Base-by-base conservation (phyloP, 1,284 basidiomycete species). In the Phenoliferia sp. region DNA sequence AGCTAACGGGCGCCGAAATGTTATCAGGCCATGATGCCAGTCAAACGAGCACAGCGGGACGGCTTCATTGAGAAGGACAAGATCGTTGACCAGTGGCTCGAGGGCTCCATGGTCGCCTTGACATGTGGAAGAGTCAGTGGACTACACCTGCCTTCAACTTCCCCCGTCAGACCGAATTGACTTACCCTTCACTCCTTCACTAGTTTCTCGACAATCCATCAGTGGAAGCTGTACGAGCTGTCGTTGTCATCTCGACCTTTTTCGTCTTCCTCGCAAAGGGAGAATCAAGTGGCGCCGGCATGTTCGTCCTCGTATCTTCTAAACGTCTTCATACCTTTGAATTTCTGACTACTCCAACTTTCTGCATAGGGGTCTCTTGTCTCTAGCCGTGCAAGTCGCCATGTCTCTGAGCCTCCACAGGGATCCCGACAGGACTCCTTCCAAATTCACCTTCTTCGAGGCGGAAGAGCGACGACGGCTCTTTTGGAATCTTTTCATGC, bases 401-500 rank as follows among this genome's bases (percentile, higher is more conserved):
- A 63, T 70, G 10, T 63, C 66, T 3, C 70, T 73, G 62, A 63
- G 63, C 9, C 67, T 73, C 4, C 70, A 73, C 44, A 68, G 72
- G 12, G 72, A 73, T 55, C 72, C 72, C 2, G 70, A 70, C 64
- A 62, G 65, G 22, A 59, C 61, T 5, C 72, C 72, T 9, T 64
- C 63, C 35, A 52, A 59, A 22, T 69, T 57, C 68, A 69, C 70
- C 26, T 66, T 71, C 56, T 69, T 71, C 64, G 72, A 73, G 31
- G 67, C 67, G 10, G 67, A 71, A 29, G 64, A 68, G 34, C 63
- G 72, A 0, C 61, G 72, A 6, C 57, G 67, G 17, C 59, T 68
- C 48, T 73, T 73, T 63, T 72, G 68, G 68, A 64, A 61, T 31
- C 52, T 69, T 7, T 71, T 73, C 58, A 62, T 54, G 59, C 72